Evolutionary conservation across 768 basidiomycete species (phyloP).

Genomic region (Boletus reticulatus): DNA sequence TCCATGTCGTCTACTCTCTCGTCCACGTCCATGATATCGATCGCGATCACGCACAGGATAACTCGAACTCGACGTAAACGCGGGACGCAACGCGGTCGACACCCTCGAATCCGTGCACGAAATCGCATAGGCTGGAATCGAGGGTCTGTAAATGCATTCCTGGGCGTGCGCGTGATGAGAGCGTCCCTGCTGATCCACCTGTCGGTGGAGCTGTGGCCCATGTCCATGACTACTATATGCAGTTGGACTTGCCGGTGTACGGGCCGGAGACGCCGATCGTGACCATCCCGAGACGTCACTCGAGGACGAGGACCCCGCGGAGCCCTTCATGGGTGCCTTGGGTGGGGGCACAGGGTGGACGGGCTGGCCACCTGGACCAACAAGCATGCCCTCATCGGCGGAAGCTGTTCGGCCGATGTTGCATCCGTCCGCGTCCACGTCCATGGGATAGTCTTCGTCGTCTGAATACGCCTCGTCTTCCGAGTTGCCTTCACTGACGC

Average conservation of each 20-base stretch:
- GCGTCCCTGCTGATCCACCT: conserved; percentile 19
- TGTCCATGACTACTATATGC: conserved; percentile 9
- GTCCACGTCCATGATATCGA: conserved; percentile 15
- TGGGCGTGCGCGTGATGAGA: conserved; percentile 8
- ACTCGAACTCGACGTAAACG: conserved; percentile 27
- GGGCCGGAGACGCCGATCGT: conserved; percentile 27
- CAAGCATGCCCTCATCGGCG: conserved; percentile 13
- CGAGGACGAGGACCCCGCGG: conserved; percentile 22
- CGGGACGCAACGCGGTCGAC: conserved; percentile 33
- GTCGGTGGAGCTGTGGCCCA: conserved; percentile 18
- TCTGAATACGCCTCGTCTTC: conserved; percentile 29
- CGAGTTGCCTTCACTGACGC: conserved; percentile 27
- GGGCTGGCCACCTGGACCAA: neutral
- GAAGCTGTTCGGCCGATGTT: neutral
- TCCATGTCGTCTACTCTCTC: conserved; percentile 16
- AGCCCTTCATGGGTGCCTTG: conserved; percentile 7
- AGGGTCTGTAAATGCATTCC: conserved; percentile 29
- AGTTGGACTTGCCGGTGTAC: neutral
- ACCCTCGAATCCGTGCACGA: conserved; percentile 33
- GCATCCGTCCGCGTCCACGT: conserved; percentile 19
- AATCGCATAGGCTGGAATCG: conserved; percentile 31
- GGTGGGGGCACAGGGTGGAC: conserved; percentile 5
- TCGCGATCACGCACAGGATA: conserved; percentile 20
- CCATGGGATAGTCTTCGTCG: conserved; percentile 25
- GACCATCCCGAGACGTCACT: conserved; percentile 27